Base-by-base conservation (phyloP, 2,329 filamentous ascomycete species). In the Purpureocillium takamizusanense region DNA sequence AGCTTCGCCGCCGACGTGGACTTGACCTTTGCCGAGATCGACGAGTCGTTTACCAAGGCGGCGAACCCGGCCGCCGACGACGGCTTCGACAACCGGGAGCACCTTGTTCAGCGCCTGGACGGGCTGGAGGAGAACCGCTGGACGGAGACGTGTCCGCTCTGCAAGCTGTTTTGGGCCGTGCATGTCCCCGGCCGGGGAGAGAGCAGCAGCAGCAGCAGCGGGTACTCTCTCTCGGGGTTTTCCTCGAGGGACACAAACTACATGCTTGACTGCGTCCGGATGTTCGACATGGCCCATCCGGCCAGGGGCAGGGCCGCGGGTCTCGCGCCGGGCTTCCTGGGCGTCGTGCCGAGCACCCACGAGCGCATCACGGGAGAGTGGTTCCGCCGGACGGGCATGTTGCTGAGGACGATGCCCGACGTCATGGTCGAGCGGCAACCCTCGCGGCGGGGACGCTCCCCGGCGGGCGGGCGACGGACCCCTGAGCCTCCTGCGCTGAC, bases 231-330 rank as follows among this genome's bases (percentile, higher is more conserved):
- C 27, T 54, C 58, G 4, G 57, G 53, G 1, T 55, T 61, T 33
- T 61, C 57, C 21, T 57, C 47, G 23, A 48, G 57, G 14, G 57
- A 61, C 39, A 57, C 52, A 12, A 60, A 52, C 38, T 60, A 60
- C 37, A 45, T 61, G 36, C 51, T 61, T 17, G 56, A 60, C 40
- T 45, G 49, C 4, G 39, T 48, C 21, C 50, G 48, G 35, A 50
- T 61, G 50, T 55, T 51, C 35, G 55, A 59, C 4, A 50, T 55
- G 38, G 48, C 50, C 9, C 57, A 60, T 36, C 38, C 54, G 1
- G 48, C 54, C 23, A 53, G 49, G 31, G 48, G 43, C 18, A 55
- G 52, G 42, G 47, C 35, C 21, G 54, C 45, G 32, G 57, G 56
- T 7, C 43, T 49, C 30, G 53, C 53, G 11, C 55, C 53, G 13